phyloP scores from a whole-genome alignment of 2,329 filamentous ascomycete species.

The Lecanicillium sp. region DNA sequence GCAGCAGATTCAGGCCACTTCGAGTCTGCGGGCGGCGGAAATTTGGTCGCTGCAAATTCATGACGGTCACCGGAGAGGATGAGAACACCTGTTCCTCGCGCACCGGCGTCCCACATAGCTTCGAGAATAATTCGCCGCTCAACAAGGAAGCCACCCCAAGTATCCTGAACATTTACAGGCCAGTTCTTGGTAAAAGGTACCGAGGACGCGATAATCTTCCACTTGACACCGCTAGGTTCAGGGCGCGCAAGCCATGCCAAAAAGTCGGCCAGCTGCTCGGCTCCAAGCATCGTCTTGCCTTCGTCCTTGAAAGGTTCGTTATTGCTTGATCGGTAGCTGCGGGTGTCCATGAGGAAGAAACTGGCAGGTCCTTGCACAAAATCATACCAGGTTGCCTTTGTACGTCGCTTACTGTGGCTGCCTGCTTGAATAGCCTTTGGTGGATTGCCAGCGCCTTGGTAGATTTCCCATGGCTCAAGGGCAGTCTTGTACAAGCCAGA shows the following conservation, averaged over 20 bases:
- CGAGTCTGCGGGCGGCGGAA: slow-evolving; percentile 52
- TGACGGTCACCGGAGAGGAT: slow-evolving; percentile 90
- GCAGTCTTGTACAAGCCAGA: slow-evolving; percentile 74
- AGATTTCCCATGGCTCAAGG: slow-evolving; percentile 76
- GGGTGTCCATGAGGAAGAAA: slow-evolving; percentile 92
- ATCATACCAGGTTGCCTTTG: slow-evolving; percentile 72
- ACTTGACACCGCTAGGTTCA: slow-evolving; percentile 69
- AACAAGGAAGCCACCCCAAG: slow-evolving; percentile 84
- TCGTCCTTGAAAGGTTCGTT: slow-evolving; percentile 48
- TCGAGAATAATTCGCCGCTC: slow-evolving; percentile 76
- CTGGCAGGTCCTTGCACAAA: slow-evolving; percentile 86
- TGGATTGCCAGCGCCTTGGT: slow-evolving; percentile 80
- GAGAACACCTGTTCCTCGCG: slow-evolving; percentile 67
- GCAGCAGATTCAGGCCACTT: slow-evolving; percentile 55
- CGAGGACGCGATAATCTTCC: slow-evolving; percentile 87
- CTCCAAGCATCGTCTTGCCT: slow-evolving; percentile 81
- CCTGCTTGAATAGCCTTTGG: slow-evolving; percentile 51
- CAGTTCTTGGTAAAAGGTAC: slow-evolving; percentile 98
- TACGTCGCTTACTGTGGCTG: slow-evolving; percentile 24
- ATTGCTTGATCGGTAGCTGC: slow-evolving; percentile 72
- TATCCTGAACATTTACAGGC: slow-evolving; percentile 79
- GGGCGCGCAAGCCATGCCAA: slow-evolving; percentile 66
- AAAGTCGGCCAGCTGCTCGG: slow-evolving; percentile 69
- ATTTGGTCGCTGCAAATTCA: slow-evolving; percentile 86
- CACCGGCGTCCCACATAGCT: slow-evolving; percentile 84